A percentile compares a stretch with the other conserved stretches of the same genome.
These are phyloP conservation scores for Metarhizium brunneum DNA, from an alignment of 2,329 filamentous ascomycete species.

Conservation along the genomic window DNA sequence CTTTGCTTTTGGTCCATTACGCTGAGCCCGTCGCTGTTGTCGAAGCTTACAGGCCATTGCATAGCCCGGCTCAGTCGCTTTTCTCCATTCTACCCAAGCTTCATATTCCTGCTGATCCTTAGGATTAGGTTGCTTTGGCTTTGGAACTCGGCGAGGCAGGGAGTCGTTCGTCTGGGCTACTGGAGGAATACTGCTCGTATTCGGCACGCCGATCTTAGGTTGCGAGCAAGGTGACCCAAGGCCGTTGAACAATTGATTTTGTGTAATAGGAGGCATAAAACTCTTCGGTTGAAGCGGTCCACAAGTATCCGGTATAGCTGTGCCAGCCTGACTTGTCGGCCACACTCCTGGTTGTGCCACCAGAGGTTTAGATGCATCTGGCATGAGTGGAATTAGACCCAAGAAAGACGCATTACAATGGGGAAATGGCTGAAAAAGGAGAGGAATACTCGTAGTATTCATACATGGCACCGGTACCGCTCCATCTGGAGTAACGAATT, in stretches of 20 bases:
- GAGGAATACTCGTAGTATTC: background rate
- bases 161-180: background rate
- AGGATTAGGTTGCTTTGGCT: conserved; percentile 32
- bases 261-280: background rate
- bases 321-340: background rate
- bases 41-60: conserved; percentile 35
- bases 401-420: background rate
- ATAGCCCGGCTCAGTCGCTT: conserved; percentile 38
- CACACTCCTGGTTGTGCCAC: background rate
- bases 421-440: background rate
- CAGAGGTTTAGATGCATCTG: background rate
- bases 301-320: background rate
- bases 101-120: conserved; percentile 36
- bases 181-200: background rate
- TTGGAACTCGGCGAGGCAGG: conserved; percentile 20
- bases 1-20: conserved; percentile 9
- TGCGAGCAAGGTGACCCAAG: background rate
- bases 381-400: background rate
- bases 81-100: conserved; percentile 38
- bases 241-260: background rate
- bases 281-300: background rate
- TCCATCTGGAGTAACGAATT: background rate
- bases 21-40: conserved; percentile 29
- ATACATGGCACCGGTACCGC: background rate
- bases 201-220: background rate